Percentiles rank a stretch among this genome's conserved stretches.
Conservation (phyloP, 352 stramenopile species). For the Phytophthora citrophthora region DNA sequence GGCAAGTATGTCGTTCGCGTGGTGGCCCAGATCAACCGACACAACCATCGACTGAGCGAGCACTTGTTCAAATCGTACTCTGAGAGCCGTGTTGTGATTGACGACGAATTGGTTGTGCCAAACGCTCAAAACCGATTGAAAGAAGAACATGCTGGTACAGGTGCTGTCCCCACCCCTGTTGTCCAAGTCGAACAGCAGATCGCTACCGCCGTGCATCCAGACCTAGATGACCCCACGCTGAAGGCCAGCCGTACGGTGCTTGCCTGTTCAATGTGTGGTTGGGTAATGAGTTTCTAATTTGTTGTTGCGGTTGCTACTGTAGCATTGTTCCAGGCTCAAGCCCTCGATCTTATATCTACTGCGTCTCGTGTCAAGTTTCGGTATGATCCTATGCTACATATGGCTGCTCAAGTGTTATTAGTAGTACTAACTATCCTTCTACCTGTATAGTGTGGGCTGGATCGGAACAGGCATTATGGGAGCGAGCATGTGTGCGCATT, state of each 20-base stretch:
- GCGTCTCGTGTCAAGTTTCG: conserved; percentile 66
- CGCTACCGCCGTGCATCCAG: conserved; percentile 26
- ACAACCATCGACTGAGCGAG: conserved; percentile 87
- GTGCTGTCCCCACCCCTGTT: conserved; percentile 13
- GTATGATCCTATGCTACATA: conserved; percentile 22
- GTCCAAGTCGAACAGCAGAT: conserved; percentile 47
- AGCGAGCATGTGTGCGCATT: conserved; percentile 87
- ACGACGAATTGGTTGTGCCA: conserved; percentile 75
- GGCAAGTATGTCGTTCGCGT: conserved; percentile 87
- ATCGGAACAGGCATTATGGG: conserved; percentile 91
- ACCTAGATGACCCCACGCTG: conserved; percentile 63
- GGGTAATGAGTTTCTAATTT: conserved; percentile 7
- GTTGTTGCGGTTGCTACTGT: conserved; percentile 2
- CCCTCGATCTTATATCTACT: conserved; percentile 61
- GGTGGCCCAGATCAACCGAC: conserved; percentile 86
- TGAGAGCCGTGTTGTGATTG: conserved; percentile 86
- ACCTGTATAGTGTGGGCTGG: conserved; percentile 70
- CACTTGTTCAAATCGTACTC: conserved; percentile 90
- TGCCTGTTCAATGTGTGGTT: background rate
- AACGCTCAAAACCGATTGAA: conserved; percentile 51
- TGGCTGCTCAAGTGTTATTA: background rate
- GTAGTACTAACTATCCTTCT: background rate
- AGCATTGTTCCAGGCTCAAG: conserved; percentile 67
- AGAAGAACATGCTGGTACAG: conserved; percentile 41
- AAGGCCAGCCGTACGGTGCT: conserved; percentile 53